phyloP scores from a whole-genome alignment of 1,139 yeast species.

The Saccharomyces uvarum region DNA sequence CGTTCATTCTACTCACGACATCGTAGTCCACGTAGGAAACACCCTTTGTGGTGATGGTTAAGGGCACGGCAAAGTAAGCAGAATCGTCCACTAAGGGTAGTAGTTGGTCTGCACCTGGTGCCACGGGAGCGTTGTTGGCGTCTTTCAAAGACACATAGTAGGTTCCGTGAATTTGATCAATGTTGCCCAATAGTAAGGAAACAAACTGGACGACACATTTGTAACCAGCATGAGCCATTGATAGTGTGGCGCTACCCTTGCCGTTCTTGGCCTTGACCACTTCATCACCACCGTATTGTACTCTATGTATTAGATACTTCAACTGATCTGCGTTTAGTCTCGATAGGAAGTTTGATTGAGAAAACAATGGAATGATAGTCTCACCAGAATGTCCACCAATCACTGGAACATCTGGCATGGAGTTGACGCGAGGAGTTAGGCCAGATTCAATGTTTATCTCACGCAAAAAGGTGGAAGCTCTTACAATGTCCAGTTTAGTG shows the following conservation, averaged over 20 bases:
- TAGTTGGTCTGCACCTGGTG: conserved; percentile 20
- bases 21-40: conserved; percentile 45
- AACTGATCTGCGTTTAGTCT: conserved; percentile 32
- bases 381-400: conserved; percentile 97
- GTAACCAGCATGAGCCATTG: conserved; percentile 96
- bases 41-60: conserved; percentile 50
- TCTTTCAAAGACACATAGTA: conserved; percentile 21
- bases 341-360: conserved; percentile 29
- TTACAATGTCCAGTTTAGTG: conserved; percentile 82
- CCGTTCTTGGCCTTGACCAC: conserved; percentile 94
- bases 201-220: conserved; percentile 60
- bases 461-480: conserved; percentile 77
- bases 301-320: conserved; percentile 67
- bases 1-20: conserved; percentile 46
- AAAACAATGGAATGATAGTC: conserved; percentile 53
- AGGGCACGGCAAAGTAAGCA: conserved; percentile 59
- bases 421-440: conserved; percentile 38
- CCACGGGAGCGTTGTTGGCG: conserved; percentile 35
- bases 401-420: conserved; percentile 54
- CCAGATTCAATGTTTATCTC: conserved; percentile 38
- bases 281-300: conserved; percentile 96
- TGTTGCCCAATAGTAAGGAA: conserved; percentile 38
- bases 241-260: conserved; percentile 86
- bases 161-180: conserved; percentile 16
- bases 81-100: conserved; percentile 34